A percentile compares a stretch with the other conserved stretches of the same genome.
Evolutionary conservation across 352 stramenopile species (phyloP).

Genomic region (Phytophthora macrochlamydospora): DNA sequence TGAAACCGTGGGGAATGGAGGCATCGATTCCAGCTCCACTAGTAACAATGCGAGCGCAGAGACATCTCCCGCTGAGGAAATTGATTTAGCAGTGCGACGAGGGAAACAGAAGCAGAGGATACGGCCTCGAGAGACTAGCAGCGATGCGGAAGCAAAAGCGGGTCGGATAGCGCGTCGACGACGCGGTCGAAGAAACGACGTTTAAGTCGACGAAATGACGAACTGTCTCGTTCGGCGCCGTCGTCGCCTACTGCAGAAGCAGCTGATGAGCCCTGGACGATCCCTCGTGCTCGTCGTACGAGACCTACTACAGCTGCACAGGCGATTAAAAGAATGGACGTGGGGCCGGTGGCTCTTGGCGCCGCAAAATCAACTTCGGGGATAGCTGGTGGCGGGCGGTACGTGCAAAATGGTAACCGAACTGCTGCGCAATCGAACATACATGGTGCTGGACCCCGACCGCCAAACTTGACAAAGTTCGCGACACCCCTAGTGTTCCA

Average conservation of each 20-base stretch:
- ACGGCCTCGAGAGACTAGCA: conserved; percentile 5
- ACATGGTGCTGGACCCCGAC: conserved; percentile 15
- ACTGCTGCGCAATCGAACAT: conserved; percentile 19
- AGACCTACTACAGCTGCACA: conserved; percentile 32
- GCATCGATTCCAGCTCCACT: not conserved
- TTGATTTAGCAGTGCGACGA: not conserved
- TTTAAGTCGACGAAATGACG: conserved; percentile 20
- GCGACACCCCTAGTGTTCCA: not conserved
- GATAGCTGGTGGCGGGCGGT: conserved; percentile 55
- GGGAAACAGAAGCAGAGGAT: conserved; percentile 7
- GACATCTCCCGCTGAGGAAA: conserved; percentile 12
- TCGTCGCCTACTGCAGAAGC: conserved; percentile 16
- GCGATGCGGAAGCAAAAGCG: conserved; percentile 11
- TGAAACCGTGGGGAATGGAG: conserved; percentile 4
- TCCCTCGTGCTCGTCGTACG: conserved; percentile 16
- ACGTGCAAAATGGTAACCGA: conserved; percentile 74
- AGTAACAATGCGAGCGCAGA: conserved; percentile 13
- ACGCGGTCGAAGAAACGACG: conserved; percentile 27
- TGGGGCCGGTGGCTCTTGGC: conserved; percentile 62
- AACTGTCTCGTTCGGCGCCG: conserved; percentile 15
- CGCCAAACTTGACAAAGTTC: conserved; percentile 26
- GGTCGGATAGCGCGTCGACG: not conserved
- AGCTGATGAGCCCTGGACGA: conserved; percentile 16
- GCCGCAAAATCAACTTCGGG: conserved; percentile 26
- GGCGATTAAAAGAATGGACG: conserved; percentile 43